Percentiles rank a stretch among this genome's conserved stretches.
Conservation (phyloP, 2,329 filamentous ascomycete genomes). For the Fusarium citri region DNA sequence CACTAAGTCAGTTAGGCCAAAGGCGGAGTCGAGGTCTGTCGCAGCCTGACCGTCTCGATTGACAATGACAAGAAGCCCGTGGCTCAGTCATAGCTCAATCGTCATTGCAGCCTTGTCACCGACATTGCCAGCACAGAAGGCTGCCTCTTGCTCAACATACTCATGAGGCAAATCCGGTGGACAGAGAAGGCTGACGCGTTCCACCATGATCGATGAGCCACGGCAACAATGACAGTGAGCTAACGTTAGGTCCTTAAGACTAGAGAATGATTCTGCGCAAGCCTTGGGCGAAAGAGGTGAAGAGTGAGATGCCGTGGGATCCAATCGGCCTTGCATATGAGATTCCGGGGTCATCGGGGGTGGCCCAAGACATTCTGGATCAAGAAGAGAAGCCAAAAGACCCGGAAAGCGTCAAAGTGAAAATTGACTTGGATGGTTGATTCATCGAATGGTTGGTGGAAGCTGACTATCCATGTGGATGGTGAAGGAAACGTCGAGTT, state of each 20-base stretch:
- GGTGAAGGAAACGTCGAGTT: slow-evolving; percentile 21
- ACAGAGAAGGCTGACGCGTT: slow-evolving; percentile 41
- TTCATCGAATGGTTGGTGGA: slow-evolving; percentile 34
- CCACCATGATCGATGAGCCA: slow-evolving; percentile 28
- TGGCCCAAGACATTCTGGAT: slow-evolving; percentile 35
- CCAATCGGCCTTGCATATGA: slow-evolving; percentile 45
- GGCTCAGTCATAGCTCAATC: slow-evolving; percentile 26
- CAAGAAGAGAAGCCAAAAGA: slow-evolving; percentile 24
- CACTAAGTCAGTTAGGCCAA: slow-evolving; percentile 6
- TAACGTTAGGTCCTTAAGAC: neutral
- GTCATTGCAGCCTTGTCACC: slow-evolving; percentile 32
- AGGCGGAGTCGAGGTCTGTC: slow-evolving; percentile 30
- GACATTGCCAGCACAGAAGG: slow-evolving; percentile 23
- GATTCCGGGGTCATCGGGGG: slow-evolving; percentile 38
- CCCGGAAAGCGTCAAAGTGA: slow-evolving; percentile 2
- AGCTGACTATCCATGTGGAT: slow-evolving; percentile 24
- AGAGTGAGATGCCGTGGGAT: slow-evolving; percentile 37
- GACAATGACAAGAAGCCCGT: slow-evolving; percentile 30
- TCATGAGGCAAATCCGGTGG: slow-evolving; percentile 21
- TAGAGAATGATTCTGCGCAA: slow-evolving; percentile 18
- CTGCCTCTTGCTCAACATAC: slow-evolving; percentile 14
- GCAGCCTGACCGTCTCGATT: slow-evolving; percentile 16
- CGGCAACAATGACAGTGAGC: neutral
- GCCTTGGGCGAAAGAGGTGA: slow-evolving; percentile 6
- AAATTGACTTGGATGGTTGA: slow-evolving; percentile 31